Conservation (phyloP, 2,329 filamentous ascomycete genomes). For the Hypomyces rosellus region DNA sequence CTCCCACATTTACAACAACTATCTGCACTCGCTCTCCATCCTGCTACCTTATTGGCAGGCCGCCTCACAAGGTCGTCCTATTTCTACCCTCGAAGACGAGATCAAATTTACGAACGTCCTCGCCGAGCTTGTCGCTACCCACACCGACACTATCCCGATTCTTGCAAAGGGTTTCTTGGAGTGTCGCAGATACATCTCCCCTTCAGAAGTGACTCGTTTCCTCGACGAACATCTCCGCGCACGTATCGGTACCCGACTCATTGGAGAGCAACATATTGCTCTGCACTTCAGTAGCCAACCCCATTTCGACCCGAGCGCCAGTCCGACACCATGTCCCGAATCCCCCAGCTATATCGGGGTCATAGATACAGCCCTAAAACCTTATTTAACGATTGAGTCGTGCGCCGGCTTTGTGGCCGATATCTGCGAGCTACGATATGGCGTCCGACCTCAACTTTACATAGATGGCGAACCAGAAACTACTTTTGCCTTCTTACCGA, state of each 20-base stretch:
- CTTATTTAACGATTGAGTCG: conserved; percentile 71
- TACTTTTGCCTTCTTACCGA: conserved; percentile 89
- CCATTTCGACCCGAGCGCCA: conserved; percentile 52
- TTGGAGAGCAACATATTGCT: conserved; percentile 95
- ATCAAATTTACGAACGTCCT: conserved; percentile 87
- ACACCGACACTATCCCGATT: conserved; percentile 89
- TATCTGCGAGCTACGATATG: conserved; percentile 95
- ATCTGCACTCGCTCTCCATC: conserved; percentile 85
- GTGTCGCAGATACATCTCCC: conserved; percentile 81
- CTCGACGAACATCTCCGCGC: conserved; percentile 91
- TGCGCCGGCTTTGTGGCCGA: conserved; percentile 91
- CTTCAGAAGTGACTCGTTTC: conserved; percentile 79
- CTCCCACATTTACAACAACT: conserved; percentile 90
- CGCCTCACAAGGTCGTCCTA: conserved; percentile 30
- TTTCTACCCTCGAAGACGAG: conserved; percentile 71
- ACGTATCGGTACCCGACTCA: conserved; percentile 85
- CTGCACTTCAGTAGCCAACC: conserved; percentile 69
- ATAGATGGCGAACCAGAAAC: conserved; percentile 83
- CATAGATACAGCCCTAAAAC: conserved; percentile 84
- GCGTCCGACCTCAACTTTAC: conserved; percentile 70
- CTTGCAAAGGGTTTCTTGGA: conserved; percentile 90
- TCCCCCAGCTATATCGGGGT: conserved; percentile 77
- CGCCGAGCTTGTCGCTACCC: conserved; percentile 90
- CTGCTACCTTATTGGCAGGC: conserved; percentile 71
- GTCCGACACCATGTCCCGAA: conserved; percentile 45